phyloP scores from a whole-genome alignment of 73 alveolate species.

The Stentor roeselii region DNA sequence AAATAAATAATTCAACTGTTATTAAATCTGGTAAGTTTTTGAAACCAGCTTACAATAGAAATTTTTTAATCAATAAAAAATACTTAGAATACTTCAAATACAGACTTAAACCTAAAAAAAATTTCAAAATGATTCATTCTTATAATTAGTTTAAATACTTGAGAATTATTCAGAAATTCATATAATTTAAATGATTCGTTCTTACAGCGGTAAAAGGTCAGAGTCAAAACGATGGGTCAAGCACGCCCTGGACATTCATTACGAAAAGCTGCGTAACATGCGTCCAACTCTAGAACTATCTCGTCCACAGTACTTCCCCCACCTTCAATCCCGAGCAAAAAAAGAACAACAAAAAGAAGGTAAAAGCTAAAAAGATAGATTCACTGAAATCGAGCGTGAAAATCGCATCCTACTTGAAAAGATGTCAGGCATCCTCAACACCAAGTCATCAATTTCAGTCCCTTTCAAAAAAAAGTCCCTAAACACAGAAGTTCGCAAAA shows the following conservation, averaged over 20 bases:
- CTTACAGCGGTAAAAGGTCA: neutral
- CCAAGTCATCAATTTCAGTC: neutral
- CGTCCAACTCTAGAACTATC: conserved; percentile 30
- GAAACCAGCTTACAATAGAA: conserved; percentile 54
- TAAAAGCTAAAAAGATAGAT: conserved; percentile 17
- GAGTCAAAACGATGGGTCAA: conserved; percentile 40
- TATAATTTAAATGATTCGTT: neutral
- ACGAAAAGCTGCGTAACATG: conserved; percentile 33
- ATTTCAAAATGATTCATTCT: conserved; percentile 44
- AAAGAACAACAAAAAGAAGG: conserved; percentile 46
- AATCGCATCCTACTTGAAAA: conserved; percentile 48
- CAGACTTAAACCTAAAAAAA: conserved; percentile 36
- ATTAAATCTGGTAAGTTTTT: conserved; percentile 71
- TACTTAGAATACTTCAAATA: conserved; percentile 21
- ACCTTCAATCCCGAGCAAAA: conserved; percentile 34
- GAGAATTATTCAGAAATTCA: conserved; percentile 16
- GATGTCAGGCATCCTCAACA: conserved; percentile 39
- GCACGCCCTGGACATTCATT: conserved; percentile 37
- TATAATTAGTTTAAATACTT: conserved; percentile 41
- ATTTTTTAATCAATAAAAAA: conserved; percentile 36
- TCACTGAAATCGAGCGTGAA: conserved; percentile 49
- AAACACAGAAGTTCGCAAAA: conserved; percentile 36
- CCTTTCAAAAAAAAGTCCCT: conserved; percentile 24
- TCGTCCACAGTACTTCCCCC: conserved; percentile 35
- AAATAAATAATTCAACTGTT: conserved; percentile 71